Evolutionary conservation across 441 rosid species (phyloP), one percentile per base, ranked within the genome.

Genomic region (Corymbia calophylla): DNA sequence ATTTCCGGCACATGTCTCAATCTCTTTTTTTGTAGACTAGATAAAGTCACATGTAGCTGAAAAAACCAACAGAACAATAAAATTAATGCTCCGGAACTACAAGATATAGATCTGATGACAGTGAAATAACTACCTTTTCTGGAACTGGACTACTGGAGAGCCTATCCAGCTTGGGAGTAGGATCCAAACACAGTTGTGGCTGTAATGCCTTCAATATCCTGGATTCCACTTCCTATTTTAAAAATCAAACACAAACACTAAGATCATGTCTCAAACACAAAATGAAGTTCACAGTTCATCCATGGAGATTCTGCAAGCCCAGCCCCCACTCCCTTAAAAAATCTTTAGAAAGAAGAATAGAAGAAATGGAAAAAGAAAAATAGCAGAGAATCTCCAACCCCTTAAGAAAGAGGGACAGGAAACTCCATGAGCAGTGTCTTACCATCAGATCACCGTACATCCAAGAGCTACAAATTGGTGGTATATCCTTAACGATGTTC

Each of bases 361-460:
- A 27, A 86, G 39, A 86, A 53, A 86, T 35, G 44, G 66, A 32
- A 35, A 27, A 66, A 39, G 32, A 47, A 49, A 62, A 68, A 44
- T 23, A 6, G 23, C 18, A 0, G 44, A 62, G 35, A 54, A 25
- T 53, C 51, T 32, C 88, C 35, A 35, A 80, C 88, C 56, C 39
- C 84, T 39, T 51, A 77, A 77, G 51, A 66, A 88, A 86, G 44
- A 64, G 86, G 66, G 86, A 77, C 87, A 82, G 39, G 53, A 53
- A 64, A 85, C 85, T 88, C 35, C 84, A 23, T 77, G 84, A 6
- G 84, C 84, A 77, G 53, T n/a, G 53, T 54, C 87, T 91, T 93
- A 97, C 99, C 99, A 98, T 97, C 91, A 97, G 93, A 94, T 97
- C 99, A 92, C 99, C 99, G 68, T 98, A 98, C 25, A 96, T 97